These are phyloP conservation scores for Pseudevernia furfuracea DNA, from an alignment of 495 filamentous ascomycete species.

Conservation along the genomic window DNA sequence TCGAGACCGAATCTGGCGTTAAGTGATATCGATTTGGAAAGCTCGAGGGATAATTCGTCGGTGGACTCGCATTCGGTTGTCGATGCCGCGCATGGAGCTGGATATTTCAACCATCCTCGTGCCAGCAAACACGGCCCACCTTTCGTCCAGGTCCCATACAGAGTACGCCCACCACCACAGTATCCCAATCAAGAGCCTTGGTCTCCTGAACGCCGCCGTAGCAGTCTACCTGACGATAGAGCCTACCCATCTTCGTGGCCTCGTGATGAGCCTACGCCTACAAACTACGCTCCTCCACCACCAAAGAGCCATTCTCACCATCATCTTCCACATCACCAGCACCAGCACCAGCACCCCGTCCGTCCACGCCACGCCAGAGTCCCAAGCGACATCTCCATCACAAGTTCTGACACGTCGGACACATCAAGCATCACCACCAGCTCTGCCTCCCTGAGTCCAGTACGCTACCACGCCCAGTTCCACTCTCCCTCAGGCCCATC, in stretches of 20 bases:
- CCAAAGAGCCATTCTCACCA: conserved; percentile 8
- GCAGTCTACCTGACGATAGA: conserved; percentile 14
- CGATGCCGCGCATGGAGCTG: conserved; percentile 16
- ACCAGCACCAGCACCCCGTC: conserved; percentile 17
- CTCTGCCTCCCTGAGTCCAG: conserved; percentile 20
- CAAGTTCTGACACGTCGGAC: conserved; percentile 15
- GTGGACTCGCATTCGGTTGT: conserved; percentile 19
- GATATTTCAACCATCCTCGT: conserved; percentile 16
- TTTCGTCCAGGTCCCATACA: not conserved
- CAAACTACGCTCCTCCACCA: not conserved
- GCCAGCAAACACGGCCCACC: not conserved
- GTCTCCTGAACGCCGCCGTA: conserved; percentile 16
- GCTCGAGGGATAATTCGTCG: conserved; percentile 20
- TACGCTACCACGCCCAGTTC: conserved; percentile 17
- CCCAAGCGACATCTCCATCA: conserved; percentile 21
- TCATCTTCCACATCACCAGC: conserved; percentile 9
- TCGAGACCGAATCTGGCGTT: conserved; percentile 10
- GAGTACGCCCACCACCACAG: conserved; percentile 8
- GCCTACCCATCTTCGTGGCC: conserved; percentile 11
- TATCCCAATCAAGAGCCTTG: conserved; percentile 11
- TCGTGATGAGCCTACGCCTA: conserved; percentile 2
- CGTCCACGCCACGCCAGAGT: conserved; percentile 10
- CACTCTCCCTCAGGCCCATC: conserved; percentile 6
- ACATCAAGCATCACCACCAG: conserved; percentile 22
- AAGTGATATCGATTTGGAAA: conserved; percentile 16